Conservation (phyloP, 202 grass and related monocot species). For the Thinopyrum obtusiflorum region DNA sequence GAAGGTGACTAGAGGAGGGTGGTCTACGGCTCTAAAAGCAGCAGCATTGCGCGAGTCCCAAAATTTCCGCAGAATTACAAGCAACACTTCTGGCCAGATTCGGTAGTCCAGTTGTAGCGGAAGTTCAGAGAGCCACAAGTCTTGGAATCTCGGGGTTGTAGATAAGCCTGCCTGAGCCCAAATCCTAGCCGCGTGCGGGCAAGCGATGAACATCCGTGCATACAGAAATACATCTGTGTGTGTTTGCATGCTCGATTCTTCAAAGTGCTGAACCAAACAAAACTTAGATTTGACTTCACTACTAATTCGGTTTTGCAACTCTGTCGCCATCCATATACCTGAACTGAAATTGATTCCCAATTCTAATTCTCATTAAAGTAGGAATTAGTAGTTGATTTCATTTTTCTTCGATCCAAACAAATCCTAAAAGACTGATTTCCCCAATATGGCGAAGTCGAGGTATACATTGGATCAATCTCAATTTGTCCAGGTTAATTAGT, state of each 20-base stretch:
- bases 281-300: not conserved
- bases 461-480: conserved; percentile 13
- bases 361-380: not conserved
- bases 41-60: no score
- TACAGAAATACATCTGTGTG: not conserved
- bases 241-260: not conserved
- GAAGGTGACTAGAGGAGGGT: no score
- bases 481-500: conserved; percentile 33
- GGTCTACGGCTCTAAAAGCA: no score
- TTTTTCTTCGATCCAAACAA: not conserved
- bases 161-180: no score
- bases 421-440: not conserved
- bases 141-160: no score
- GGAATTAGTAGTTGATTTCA: not conserved
- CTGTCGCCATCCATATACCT: not conserved
- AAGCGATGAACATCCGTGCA: no score
- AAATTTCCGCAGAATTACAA: no score
- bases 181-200: no score
- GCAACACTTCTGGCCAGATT: no score
- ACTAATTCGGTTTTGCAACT: not conserved
- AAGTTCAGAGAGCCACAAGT: no score
- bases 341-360: not conserved
- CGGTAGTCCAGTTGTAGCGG: no score
- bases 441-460: not conserved
- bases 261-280: not conserved